phyloP scores from a whole-genome alignment of 345 rosid genomes.

The Syzygium grande region DNA sequence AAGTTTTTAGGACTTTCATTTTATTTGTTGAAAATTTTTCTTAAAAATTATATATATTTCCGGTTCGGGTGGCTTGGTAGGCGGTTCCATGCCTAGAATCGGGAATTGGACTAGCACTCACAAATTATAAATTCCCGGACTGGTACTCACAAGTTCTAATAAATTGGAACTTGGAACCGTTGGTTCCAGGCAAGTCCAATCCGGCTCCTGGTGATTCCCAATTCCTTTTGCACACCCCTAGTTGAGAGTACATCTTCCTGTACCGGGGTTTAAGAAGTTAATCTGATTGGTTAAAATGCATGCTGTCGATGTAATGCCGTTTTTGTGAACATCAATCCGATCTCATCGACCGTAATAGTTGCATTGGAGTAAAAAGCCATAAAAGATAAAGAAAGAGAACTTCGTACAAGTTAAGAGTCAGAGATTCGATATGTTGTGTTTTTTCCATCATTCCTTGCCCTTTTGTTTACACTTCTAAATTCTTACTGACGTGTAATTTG shows the following conservation, averaged over 20 bases:
- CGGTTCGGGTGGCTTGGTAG: too few relatives aligned
- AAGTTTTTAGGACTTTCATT: too few relatives aligned
- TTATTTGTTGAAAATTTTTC: too few relatives aligned
- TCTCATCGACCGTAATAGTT: not conserved
- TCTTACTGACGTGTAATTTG: not conserved
- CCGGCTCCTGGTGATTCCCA: too few relatives aligned
- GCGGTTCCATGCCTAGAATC: too few relatives aligned
- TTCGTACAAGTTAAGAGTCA: not conserved
- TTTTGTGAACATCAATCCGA: not conserved
- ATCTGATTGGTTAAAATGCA: not conserved
- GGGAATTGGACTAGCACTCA: too few relatives aligned
- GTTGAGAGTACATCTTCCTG: not conserved
- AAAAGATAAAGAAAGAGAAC: not conserved
- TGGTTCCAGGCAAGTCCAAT: too few relatives aligned
- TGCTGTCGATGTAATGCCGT: not conserved
- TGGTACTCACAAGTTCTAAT: too few relatives aligned
- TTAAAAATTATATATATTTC: too few relatives aligned
- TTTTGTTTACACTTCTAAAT: not conserved
- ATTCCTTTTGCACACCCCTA: not conserved
- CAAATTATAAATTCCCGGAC: too few relatives aligned
- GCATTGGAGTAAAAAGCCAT: not conserved
- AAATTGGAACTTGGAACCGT: too few relatives aligned
- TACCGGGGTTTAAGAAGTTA: not conserved
- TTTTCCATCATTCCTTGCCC: not conserved
- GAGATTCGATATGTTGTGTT: not conserved